phyloP scores from a whole-genome alignment of 2,329 filamentous ascomycete species.

The Aspergillus fructus region DNA sequence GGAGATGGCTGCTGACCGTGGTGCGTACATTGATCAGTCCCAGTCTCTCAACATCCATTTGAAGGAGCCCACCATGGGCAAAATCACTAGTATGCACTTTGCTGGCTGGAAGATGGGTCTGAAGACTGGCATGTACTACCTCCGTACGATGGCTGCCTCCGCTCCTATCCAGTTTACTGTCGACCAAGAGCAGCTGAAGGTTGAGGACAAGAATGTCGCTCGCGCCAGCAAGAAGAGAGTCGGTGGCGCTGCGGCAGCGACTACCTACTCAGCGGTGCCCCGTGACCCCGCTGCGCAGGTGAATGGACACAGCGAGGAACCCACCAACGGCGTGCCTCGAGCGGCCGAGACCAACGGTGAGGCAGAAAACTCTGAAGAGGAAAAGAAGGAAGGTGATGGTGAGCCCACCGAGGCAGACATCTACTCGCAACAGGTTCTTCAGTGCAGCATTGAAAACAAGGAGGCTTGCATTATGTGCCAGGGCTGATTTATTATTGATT shows the following conservation, averaged over 20 bases:
- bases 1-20: constrained; percentile 97
- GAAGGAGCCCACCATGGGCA: constrained; percentile 99
- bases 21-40: constrained; percentile 98
- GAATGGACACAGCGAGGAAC: constrained; percentile 52
- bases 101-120: constrained; percentile 98
- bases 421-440: constrained; percentile 86
- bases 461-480: constrained; percentile 97
- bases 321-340: constrained; percentile 36
- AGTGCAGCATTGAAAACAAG: constrained; percentile 96
- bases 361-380: constrained; percentile 60
- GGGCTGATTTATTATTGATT: constrained; percentile 56
- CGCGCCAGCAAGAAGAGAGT: constrained; percentile 71
- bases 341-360: constrained; percentile 33
- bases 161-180: constrained; percentile 99
- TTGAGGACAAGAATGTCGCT: constrained; percentile 76
- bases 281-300: constrained; percentile 65
- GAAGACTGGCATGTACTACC: constrained; percentile 99
- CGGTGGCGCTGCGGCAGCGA: constrained; percentile 57
- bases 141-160: constrained; percentile 94
- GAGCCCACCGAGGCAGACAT: constrained; percentile 84
- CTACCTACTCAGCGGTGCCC: constrained; percentile 61
- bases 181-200: constrained; percentile 90
- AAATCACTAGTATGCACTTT: constrained; percentile 99
- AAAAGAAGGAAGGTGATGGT: constrained; percentile 65
- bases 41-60: constrained; percentile 99